Percentiles rank a stretch among this genome's conserved stretches.
phyloP scores from a whole-genome alignment of 352 stramenopile genomes.

The Globisporangium spinosum region DNA sequence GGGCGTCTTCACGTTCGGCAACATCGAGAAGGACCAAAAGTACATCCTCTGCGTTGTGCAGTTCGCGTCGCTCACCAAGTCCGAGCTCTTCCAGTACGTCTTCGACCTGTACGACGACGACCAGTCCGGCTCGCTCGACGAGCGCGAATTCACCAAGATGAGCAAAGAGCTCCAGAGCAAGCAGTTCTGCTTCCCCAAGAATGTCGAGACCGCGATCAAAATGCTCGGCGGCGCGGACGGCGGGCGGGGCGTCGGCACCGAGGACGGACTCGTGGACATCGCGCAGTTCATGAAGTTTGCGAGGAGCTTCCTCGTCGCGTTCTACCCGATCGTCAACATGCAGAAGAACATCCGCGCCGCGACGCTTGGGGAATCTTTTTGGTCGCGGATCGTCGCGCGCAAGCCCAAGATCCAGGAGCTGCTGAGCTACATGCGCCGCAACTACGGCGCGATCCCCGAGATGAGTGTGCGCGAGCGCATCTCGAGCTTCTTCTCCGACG shows the following conservation, averaged over 20 bases:
- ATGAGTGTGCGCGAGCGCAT: constrained; percentile 36
- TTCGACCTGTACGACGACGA: constrained; percentile 73
- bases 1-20: constrained; percentile 46
- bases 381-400: constrained; percentile 37
- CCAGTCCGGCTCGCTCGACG: constrained; percentile 49
- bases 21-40: constrained; percentile 38
- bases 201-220: constrained; percentile 51
- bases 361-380: constrained; percentile 39
- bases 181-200: constrained; percentile 63
- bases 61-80: constrained; percentile 59
- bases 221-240: constrained; percentile 42
- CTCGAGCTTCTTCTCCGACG: constrained; percentile 44
- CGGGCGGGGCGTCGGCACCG: constrained; percentile 14
- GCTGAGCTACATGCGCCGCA: constrained; percentile 56
- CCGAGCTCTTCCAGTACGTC: constrained; percentile 63
- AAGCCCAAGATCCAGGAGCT: constrained; percentile 54
- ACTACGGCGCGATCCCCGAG: constrained; percentile 40
- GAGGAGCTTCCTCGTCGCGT: constrained; percentile 43
- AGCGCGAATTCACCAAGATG: constrained; percentile 59
- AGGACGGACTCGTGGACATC: constrained; percentile 45
- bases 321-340: constrained; percentile 57
- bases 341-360: constrained; percentile 45
- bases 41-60: constrained; percentile 52
- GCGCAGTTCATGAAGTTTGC: constrained; percentile 53
- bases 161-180: constrained; percentile 62